These are phyloP conservation scores for Daldinia caldariorum DNA, from an alignment of 495 filamentous ascomycete species.

Conservation along the genomic window DNA sequence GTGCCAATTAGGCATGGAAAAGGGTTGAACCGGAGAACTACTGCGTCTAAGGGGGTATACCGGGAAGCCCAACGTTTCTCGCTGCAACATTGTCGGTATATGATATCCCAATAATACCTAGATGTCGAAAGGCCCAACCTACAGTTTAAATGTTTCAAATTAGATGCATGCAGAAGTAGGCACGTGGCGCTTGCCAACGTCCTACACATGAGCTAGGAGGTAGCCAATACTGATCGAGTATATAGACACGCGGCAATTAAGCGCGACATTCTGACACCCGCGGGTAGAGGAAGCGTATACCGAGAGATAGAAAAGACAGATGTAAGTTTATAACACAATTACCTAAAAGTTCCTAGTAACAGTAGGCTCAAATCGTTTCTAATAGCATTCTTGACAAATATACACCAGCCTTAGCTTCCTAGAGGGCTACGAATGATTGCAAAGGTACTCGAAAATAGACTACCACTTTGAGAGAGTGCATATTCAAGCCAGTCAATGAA, in stretches of 20 bases:
- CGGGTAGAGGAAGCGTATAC: not conserved
- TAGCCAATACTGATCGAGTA: not conserved
- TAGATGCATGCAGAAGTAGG: not conserved
- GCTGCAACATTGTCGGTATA: not conserved
- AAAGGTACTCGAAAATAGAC: too few relatives aligned
- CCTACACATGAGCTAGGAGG: not conserved
- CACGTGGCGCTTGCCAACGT: not conserved
- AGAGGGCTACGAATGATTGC: too few relatives aligned
- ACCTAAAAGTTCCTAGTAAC: not conserved
- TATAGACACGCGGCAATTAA: slow-evolving; percentile 5
- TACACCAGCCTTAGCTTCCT: too few relatives aligned
- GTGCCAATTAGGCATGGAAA: not conserved
- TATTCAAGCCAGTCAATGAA: too few relatives aligned
- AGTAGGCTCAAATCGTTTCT: too few relatives aligned
- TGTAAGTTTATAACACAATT: not conserved
- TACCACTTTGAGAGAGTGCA: too few relatives aligned
- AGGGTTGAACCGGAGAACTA: not conserved
- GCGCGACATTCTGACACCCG: slow-evolving; percentile 3
- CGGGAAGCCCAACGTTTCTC: not conserved
- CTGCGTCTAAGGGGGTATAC: not conserved
- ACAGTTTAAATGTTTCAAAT: too few relatives aligned
- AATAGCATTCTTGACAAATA: too few relatives aligned
- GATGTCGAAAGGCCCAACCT: too few relatives aligned
- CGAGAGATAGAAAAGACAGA: not conserved
- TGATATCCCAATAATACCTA: not conserved